phyloP scores from a whole-genome alignment of 495 filamentous ascomycete genomes.

The Melanomma pulvis-pyrius region DNA sequence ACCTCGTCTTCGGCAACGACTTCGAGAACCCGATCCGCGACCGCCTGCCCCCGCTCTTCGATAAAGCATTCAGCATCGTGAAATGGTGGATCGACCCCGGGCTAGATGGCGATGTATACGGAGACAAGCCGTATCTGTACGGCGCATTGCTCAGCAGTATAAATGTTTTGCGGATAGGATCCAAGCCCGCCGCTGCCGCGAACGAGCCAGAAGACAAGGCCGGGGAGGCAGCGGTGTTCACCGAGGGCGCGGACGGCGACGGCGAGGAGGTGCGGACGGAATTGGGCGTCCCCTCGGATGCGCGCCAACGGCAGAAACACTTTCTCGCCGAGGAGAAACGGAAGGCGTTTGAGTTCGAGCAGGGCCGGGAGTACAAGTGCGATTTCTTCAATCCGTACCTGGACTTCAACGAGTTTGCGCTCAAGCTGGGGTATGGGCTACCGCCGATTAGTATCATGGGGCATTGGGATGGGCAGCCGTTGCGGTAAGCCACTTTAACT shows the following conservation, averaged over 20 bases:
- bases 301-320: conserved; percentile 40
- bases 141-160: conserved; percentile 72
- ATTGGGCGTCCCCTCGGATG: conserved; percentile 35
- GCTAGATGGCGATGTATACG: conserved; percentile 81
- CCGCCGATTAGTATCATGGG: conserved; percentile 78
- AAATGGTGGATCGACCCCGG: conserved; percentile 86
- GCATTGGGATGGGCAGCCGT: conserved; percentile 76
- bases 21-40: conserved; percentile 86
- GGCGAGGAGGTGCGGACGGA: conserved; percentile 51
- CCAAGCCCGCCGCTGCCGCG: conserved; percentile 38
- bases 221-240: conserved; percentile 53
- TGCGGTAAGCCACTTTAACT: conserved; percentile 41
- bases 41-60: conserved; percentile 79
- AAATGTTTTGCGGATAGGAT: conserved; percentile 70
- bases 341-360: conserved; percentile 58
- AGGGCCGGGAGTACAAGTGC: conserved; percentile 63
- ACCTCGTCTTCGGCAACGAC: conserved; percentile 88
- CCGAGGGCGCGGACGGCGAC: conserved; percentile 69
- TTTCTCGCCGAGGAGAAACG: conserved; percentile 45
- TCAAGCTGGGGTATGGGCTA: conserved; percentile 78
- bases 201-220: conserved; percentile 14
- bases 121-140: conserved; percentile 80
- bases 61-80: conserved; percentile 77
- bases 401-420: conserved; percentile 78
- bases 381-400: conserved; percentile 93